Evolutionary conservation across 768 basidiomycete genomes (phyloP).

Genomic region (Mycena capillaripes): DNA sequence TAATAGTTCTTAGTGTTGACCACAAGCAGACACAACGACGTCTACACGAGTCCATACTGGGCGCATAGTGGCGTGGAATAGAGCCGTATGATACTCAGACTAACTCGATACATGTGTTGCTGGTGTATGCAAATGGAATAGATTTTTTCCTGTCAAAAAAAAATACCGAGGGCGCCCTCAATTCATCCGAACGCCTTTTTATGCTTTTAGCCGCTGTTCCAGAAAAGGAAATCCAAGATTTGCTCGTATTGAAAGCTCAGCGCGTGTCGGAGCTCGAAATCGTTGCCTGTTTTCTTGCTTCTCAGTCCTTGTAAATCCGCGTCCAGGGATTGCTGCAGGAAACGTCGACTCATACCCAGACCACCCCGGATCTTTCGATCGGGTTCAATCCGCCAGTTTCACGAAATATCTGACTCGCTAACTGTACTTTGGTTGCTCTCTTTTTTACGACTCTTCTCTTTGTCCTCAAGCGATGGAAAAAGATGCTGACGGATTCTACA

Average conservation of each 20-base stretch:
- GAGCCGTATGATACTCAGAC: no score
- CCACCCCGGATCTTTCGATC: conserved; percentile 10
- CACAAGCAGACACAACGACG: not conserved
- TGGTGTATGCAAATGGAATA: no score
- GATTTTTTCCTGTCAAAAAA: no score
- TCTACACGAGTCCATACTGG: not conserved
- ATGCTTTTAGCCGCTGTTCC: not conserved
- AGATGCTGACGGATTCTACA: conserved; percentile 87
- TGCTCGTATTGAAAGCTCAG: conserved; percentile 1
- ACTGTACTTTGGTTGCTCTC: not conserved
- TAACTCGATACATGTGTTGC: no score
- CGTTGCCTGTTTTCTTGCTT: not conserved
- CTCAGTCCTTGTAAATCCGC: not conserved
- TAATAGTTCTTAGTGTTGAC: conserved; percentile 23
- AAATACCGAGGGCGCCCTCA: no score
- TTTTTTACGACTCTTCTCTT: conserved; percentile 22
- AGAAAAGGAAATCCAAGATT: not conserved
- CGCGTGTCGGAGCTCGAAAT: conserved; percentile 3
- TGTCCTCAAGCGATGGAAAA: conserved; percentile 64
- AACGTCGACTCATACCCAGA: not conserved
- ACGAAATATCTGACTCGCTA: conserved; percentile 11
- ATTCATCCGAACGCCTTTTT: no score
- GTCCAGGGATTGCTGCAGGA: conserved; percentile 5
- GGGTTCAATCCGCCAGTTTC: not conserved
- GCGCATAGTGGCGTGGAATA: not conserved